Evolutionary conservation across 2,329 filamentous ascomycete genomes (phyloP).

Genomic region (Hypoxylon sp.): DNA sequence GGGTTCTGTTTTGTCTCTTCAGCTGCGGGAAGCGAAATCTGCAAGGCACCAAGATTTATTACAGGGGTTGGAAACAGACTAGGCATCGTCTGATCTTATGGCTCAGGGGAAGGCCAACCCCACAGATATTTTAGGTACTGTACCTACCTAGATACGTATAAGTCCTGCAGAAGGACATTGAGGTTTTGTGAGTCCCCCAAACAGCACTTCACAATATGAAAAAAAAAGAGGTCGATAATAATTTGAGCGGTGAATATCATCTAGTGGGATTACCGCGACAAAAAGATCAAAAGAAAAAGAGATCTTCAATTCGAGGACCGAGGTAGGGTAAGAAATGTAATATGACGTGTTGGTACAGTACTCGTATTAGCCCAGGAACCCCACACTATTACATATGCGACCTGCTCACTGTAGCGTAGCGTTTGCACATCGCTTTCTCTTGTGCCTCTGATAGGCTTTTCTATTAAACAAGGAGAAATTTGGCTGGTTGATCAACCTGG

Average conservation of each 20-base stretch:
- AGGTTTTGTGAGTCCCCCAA: neutral
- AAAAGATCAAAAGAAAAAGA: slow-evolving; percentile 12
- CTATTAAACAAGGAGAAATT: slow-evolving; percentile 22
- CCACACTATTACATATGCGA: slow-evolving; percentile 33
- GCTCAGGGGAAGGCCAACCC: slow-evolving; percentile 19
- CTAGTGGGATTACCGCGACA: neutral
- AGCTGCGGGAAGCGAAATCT: slow-evolving; percentile 44
- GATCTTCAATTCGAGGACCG: slow-evolving; percentile 16
- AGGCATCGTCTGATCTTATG: slow-evolving; percentile 37
- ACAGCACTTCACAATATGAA: neutral
- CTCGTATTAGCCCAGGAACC: slow-evolving; percentile 21
- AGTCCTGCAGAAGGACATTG: slow-evolving; percentile 3
- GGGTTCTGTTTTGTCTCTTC: slow-evolving; percentile 24
- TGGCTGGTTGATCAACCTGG: slow-evolving; percentile 24
- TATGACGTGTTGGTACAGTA: slow-evolving; percentile 32
- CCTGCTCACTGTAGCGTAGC: slow-evolving; percentile 24
- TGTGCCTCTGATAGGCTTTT: slow-evolving; percentile 39
- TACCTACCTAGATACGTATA: neutral
- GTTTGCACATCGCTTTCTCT: slow-evolving; percentile 40
- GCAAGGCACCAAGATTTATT: slow-evolving; percentile 51
- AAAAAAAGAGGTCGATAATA: neutral
- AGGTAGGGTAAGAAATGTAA: slow-evolving; percentile 20
- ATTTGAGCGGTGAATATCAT: slow-evolving; percentile 13
- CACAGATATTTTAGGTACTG: neutral
- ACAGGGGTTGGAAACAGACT: slow-evolving; percentile 51